Base-by-base conservation (phyloP, 305 asterid species). In the Fraxinus nigra region DNA sequence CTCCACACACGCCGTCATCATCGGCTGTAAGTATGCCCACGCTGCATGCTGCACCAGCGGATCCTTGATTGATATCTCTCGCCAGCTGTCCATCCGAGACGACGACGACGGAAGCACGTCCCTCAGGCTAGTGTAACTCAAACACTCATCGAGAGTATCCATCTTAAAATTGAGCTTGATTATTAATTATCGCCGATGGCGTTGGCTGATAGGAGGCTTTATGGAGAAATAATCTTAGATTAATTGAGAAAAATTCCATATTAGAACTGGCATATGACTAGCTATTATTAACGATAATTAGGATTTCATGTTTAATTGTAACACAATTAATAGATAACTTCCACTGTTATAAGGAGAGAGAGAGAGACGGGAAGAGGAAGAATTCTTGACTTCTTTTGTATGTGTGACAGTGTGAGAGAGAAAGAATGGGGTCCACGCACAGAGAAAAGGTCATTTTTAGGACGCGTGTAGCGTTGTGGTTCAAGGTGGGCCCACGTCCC, bases 21-120 rank as follows among this genome's bases (percentile, higher is more conserved):
- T 26, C 43, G 82, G 82, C 28, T 81, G 87, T 30, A 84, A 76
- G 38, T 81, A 84, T 3, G 85, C 84, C 85, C 85, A 81, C 8
- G 87, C 87, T 11, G 87, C 87, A 13, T 72, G 84, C 65, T 84
- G 85, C 20, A 84, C 77, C 0, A 84, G 28, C 65, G 85, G 87
- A 26, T 84, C 85, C 20, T 56, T 84, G 40, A 84, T 67, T 4
- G 77, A 78, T 30, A 84, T 84, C 65, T 78, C 87, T 4, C 82
- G 46, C 87, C 82, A 80, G 76, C 78, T 80, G 26, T 70, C 32
- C 67, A 26, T 70, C 30, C 56, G 33, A 22, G 26, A 5, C 30
- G 70, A 11, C 2, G 70, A 22, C 13, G 72, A 33, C 72, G 72
- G 61, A 7, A 70, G 5, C 34, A 80, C 11, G 11, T 80, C 82